phyloP scores from a whole-genome alignment of 2,329 filamentous ascomycete species.

The Colletotrichum nymphaeae region DNA sequence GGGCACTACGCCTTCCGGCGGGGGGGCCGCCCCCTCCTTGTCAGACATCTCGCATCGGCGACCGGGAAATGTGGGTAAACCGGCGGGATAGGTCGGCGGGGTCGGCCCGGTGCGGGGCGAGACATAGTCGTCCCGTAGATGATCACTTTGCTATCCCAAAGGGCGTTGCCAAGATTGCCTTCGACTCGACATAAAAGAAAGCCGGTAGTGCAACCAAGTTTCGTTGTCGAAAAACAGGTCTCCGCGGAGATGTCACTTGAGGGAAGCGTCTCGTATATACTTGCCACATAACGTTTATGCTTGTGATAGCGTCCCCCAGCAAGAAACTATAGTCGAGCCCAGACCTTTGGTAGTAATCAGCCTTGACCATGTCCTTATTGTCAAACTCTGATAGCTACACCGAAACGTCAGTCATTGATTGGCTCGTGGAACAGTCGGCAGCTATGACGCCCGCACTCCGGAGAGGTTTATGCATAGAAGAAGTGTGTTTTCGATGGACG shows the following conservation, averaged over 20 bases:
- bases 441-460: background rate
- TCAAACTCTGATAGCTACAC: background rate
- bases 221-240: background rate
- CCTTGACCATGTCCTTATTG: background rate
- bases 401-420: background rate
- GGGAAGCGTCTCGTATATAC: background rate
- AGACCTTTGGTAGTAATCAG: background rate
- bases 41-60: slow-evolving; percentile 24
- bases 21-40: slow-evolving; percentile 34
- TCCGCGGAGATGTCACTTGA: background rate
- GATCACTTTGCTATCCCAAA: background rate
- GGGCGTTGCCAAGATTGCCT: background rate
- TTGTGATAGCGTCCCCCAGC: background rate
- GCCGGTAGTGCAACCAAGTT: background rate
- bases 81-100: background rate
- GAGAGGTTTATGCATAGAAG: background rate
- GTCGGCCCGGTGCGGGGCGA: background rate
- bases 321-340: background rate
- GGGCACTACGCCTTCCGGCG: slow-evolving; percentile 41
- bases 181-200: background rate
- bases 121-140: slow-evolving; percentile 1
- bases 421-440: background rate
- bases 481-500: background rate
- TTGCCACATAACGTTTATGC: background rate
- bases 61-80: background rate